phyloP scores from a whole-genome alignment of 2,329 filamentous ascomycete species.

The Aspergillus brunneoviolaceus region DNA sequence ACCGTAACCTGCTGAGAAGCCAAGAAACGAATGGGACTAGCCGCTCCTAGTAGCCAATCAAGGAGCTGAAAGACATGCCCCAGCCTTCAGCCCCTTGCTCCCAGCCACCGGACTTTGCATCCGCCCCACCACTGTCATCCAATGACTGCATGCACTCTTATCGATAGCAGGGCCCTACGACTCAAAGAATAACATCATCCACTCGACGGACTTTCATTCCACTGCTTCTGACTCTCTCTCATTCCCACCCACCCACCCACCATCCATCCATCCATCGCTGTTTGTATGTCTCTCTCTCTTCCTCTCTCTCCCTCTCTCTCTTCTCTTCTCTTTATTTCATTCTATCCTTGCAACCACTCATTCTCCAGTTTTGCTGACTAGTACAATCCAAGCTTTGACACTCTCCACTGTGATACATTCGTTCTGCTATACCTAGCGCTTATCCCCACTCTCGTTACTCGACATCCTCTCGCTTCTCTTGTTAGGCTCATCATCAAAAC shows the following conservation, averaged over 20 bases:
- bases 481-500: neutral
- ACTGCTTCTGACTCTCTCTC: neutral
- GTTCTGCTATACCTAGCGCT: neutral
- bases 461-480: neutral
- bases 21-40: neutral
- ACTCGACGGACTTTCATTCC: neutral
- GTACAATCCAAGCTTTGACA: neutral
- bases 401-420: neutral
- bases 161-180: neutral
- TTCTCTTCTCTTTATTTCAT: neutral
- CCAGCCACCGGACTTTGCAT: neutral
- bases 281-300: neutral
- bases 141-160: slow-evolving; percentile 2
- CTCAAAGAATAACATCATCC: too few relatives aligned
- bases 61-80: neutral
- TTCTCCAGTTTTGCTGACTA: neutral
- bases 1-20: neutral
- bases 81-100: neutral
- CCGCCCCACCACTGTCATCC: neutral
- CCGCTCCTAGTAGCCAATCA: too few relatives aligned
- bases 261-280: neutral
- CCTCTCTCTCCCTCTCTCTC: neutral
- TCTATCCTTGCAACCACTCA: neutral
- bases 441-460: neutral
- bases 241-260: neutral